These are phyloP conservation scores for Aquilaria yunnanensis DNA, from an alignment of 345 rosid genomes.

Conservation along the genomic window DNA sequence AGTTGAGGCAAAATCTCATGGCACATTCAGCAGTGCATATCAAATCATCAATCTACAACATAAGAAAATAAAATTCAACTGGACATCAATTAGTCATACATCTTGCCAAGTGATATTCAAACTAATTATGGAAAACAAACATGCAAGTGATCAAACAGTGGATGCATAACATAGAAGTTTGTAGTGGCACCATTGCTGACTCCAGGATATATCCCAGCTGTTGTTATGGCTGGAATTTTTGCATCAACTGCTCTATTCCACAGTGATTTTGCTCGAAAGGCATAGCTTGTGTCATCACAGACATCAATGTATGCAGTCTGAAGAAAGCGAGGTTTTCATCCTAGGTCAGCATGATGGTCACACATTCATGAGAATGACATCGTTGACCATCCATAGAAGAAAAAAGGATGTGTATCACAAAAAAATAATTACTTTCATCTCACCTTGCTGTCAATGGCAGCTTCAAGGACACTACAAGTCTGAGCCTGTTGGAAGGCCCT, in stretches of 20 bases:
- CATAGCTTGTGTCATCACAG: conserved; percentile 81
- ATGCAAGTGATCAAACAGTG: neutral
- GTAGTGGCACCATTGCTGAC: conserved; percentile 74
- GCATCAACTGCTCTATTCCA: conserved; percentile 61
- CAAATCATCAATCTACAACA: no score
- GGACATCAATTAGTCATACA: no score
- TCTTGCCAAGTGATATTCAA: no score
- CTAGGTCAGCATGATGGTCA: neutral
- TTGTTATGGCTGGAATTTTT: conserved; percentile 71
- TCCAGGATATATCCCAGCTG: conserved; percentile 95
- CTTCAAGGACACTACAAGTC: conserved; percentile 74
- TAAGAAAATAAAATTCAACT: no score
- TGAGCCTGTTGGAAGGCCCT: conserved; percentile 86
- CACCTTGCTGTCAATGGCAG: conserved; percentile 96
- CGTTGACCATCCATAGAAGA: neutral
- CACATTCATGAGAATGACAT: neutral
- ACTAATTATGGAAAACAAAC: no score
- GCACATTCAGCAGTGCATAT: no score
- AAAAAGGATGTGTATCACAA: conserved; percentile 2
- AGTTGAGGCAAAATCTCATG: no score
- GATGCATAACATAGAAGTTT: conserved; percentile 5
- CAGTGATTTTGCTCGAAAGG: conserved; percentile 70
- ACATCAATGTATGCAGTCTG: conserved; percentile 95
- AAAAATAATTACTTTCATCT: conserved; percentile 47
- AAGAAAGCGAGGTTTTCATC: neutral